phyloP scores from a whole-genome alignment of 108 stramenopile species.

The Skeletonema tropicum region DNA sequence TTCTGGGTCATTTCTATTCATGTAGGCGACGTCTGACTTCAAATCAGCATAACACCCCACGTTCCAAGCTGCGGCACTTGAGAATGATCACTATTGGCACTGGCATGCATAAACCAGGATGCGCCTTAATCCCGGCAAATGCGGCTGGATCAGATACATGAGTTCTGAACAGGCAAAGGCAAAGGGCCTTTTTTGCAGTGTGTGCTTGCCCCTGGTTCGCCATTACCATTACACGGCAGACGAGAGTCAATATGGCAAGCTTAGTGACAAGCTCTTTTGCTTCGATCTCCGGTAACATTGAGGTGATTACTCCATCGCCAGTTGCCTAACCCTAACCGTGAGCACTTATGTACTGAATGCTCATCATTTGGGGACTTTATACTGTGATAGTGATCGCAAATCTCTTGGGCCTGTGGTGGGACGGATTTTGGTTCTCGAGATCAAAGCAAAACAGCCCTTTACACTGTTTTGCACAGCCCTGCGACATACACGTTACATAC shows the following conservation, averaged over 20 bases:
- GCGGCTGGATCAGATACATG: not conserved
- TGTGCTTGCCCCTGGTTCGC: not conserved
- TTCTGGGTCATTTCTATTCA: not conserved
- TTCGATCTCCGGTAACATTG: constrained; percentile 6
- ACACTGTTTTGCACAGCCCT: no score
- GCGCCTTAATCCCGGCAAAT: not conserved
- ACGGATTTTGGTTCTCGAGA: no score
- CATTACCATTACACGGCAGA: not conserved
- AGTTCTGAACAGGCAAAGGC: not conserved
- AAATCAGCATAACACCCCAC: not conserved
- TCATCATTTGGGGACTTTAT: no score
- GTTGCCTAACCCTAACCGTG: no score
- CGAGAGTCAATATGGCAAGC: not conserved
- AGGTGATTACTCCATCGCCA: not conserved
- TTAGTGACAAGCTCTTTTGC: not conserved
- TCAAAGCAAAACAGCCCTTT: no score
- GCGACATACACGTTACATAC: no score
- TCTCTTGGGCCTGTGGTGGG: no score
- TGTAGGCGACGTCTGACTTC: not conserved
- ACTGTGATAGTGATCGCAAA: no score
- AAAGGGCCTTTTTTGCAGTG: not conserved
- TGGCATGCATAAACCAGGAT: not conserved
- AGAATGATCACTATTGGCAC: not conserved
- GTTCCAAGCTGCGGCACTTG: no score
- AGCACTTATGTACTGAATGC: no score